These are phyloP conservation scores for Teratosphaeria pseudoeucalypti DNA, from an alignment of 2,329 filamentous ascomycete species.

Conservation along the genomic window DNA sequence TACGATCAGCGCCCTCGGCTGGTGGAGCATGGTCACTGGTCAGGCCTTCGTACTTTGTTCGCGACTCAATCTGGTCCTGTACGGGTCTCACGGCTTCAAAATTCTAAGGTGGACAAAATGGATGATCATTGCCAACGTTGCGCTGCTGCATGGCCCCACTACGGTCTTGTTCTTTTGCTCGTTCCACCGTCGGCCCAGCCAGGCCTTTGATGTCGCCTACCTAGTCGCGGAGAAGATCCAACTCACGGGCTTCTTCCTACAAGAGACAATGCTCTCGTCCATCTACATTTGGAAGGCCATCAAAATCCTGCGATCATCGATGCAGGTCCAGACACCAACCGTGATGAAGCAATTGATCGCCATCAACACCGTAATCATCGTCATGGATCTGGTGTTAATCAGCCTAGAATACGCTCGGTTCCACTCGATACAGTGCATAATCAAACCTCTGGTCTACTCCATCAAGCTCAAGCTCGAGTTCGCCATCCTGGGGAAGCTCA, in stretches of 20 bases:
- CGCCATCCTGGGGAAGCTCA: constrained; percentile 15
- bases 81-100: neutral
- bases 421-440: constrained; percentile 21
- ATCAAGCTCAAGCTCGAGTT: constrained; percentile 13
- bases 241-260: neutral
- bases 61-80: neutral
- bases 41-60: neutral
- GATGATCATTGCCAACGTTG: neutral
- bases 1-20: neutral
- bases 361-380: constrained; percentile 27
- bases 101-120: neutral
- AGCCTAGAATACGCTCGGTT: constrained; percentile 20
- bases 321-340: neutral
- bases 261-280: neutral
- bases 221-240: neutral
- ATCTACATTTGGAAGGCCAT: neutral
- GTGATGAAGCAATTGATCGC: constrained; percentile 22
- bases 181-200: neutral
- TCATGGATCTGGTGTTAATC: constrained; percentile 23
- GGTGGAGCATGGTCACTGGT: neutral
- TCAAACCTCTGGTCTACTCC: constrained; percentile 24
- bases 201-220: neutral
- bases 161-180: neutral
- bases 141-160: neutral
- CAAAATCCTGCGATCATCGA: neutral